Evolutionary conservation across 192 early-diverging fungal genomes (phyloP), one percentile per base, ranked within the genome.

Genomic region (Dissophora globulifera): DNA sequence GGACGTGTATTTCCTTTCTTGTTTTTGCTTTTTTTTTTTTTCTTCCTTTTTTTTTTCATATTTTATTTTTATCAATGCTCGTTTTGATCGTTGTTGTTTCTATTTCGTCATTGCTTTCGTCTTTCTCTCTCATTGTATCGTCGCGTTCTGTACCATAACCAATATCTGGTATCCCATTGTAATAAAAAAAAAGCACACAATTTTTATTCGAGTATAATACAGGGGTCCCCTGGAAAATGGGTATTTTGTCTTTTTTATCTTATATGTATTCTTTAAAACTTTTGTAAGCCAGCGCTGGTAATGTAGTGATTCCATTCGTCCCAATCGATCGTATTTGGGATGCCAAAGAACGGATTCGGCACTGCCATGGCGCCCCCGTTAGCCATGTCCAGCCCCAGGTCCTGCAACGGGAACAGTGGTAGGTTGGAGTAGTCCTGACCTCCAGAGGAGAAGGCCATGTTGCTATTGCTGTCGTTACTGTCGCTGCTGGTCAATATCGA

Each of bases 221-320:
- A 13, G 35, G 35, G 35, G 35, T 9, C 35, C 35, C 35, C 35
- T 9, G 13, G 13, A 9, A 38, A 38, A 38, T 38, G 6, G 13
- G 13, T 13, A 13, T 6, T 38, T 38, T 38, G 35, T 38, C 13
- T 38, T 38, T 38, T 47, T 47, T 17, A 17, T 47, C 7, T 22
- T 47, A 47, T 47, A 17, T 29, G 4, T n/a, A 13, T 29, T 0
- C 29, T 35, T 42, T 57, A 64, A 48, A 60, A 54, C 50, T 66
- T 75, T 22, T 75, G 62, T 50, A 75, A 27, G 5, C 72, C 72
- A 0, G 72, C 62, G 26, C 52, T 62, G 17, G 72, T 52, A 49
- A 76, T 76, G 30, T 76, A 76, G 9, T 56, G 53, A 22, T 67
- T 61, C 72, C 72, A 76, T 52, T 76, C 72, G n/a, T 76, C 72